These are phyloP conservation scores for Xerocomus minutiporus DNA, from an alignment of 1,284 basidiomycete genomes.

Conservation along the genomic window DNA sequence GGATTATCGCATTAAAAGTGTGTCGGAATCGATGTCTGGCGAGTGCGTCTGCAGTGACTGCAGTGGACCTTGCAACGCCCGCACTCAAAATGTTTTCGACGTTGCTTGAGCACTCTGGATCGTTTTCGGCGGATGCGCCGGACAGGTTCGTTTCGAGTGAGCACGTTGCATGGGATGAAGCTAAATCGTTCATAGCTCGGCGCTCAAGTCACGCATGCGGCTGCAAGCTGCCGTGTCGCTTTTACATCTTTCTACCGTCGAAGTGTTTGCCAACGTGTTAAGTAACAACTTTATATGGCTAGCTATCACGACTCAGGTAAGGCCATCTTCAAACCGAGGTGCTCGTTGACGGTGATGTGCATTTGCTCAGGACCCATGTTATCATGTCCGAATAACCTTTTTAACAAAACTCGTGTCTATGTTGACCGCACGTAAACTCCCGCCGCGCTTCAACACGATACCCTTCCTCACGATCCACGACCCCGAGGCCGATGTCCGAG, in stretches of 20 bases:
- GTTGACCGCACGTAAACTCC: conserved; percentile 58
- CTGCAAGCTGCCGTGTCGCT: conserved; percentile 79
- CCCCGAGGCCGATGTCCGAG: conserved; percentile 78
- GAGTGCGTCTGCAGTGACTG: conserved; percentile 55
- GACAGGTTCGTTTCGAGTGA: conserved; percentile 56
- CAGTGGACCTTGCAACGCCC: conserved; percentile 64
- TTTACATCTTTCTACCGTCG: conserved; percentile 72
- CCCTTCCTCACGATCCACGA: conserved; percentile 89
- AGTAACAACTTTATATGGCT: conserved; percentile 63
- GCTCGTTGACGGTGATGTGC: background rate
- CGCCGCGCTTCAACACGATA: conserved; percentile 75
- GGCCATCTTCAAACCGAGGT: background rate
- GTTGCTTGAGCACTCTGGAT: conserved; percentile 63
- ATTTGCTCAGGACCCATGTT: conserved; percentile 71
- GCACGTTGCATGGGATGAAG: too few relatives aligned
- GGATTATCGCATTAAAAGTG: conserved; percentile 73
- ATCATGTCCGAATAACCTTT: conserved; percentile 78
- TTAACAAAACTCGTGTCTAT: conserved; percentile 71
- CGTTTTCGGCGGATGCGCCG: conserved; percentile 49
- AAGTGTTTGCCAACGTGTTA: conserved; percentile 59
- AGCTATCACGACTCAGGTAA: conserved; percentile 75
- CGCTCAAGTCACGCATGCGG: conserved; percentile 66
- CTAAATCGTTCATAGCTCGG: conserved; percentile 40
- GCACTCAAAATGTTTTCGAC: conserved; percentile 72
- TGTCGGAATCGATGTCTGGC: conserved; percentile 75